Conservation (phyloP, 345 rosid genomes). For the Pistacia vera region DNA sequence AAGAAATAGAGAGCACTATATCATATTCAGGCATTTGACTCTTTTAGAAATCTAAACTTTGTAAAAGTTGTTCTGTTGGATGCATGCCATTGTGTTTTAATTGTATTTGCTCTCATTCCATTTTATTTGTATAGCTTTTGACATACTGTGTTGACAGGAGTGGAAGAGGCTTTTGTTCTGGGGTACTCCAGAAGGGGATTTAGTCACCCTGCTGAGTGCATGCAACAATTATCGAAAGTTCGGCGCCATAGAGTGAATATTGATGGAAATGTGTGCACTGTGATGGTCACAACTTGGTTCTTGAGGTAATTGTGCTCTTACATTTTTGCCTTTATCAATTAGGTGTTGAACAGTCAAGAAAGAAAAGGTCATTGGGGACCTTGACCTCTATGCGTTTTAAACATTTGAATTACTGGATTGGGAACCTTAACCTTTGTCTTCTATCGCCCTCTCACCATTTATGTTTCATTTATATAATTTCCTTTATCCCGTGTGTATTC, state of each 20-base stretch:
- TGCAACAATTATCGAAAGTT: slow-evolving; percentile 91
- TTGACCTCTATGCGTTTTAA: not conserved
- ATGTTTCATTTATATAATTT: not conserved
- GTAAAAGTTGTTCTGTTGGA: not conserved
- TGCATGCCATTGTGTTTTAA: not conserved
- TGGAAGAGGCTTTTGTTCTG: slow-evolving; percentile 88
- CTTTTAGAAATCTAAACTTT: not conserved
- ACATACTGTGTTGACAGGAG: slow-evolving; percentile 53
- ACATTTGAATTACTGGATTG: not conserved
- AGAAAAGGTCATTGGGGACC: not conserved
- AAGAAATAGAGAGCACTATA: not conserved
- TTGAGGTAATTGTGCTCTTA: slow-evolving; percentile 66
- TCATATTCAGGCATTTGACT: slow-evolving; percentile 3
- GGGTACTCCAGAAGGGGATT: slow-evolving; percentile 91
- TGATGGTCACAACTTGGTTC: slow-evolving; percentile 96
- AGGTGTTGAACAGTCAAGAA: not conserved
- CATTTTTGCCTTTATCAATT: not conserved
- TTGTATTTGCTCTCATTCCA: not conserved
- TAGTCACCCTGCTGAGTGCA: slow-evolving; percentile 96
- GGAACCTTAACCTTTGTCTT: not conserved
- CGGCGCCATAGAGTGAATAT: slow-evolving; percentile 81
- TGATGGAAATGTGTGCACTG: slow-evolving; percentile 94
- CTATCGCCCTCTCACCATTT: not conserved
- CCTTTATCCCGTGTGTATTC: not conserved
- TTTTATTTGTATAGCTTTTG: not conserved